Evolutionary conservation across 2,329 filamentous ascomycete genomes (phyloP), one percentile per base, ranked within the genome.

Genomic region (Alternaria ethzedia): DNA sequence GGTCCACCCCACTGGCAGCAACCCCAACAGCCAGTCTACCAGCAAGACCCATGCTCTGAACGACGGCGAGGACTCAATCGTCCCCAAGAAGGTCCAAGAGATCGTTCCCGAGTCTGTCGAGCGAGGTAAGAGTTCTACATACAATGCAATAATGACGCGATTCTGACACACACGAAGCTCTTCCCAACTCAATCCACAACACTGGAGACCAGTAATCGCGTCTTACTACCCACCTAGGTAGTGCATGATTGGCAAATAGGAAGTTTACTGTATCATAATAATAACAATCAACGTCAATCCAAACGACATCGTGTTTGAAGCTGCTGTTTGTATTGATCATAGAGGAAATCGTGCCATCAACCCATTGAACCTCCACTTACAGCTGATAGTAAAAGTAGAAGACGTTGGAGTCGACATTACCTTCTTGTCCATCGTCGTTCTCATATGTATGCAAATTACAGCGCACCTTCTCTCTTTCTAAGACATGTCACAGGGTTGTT

Each of bases 121-220:
- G 75, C 77, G 80, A 49, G 75, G 59, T 62, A 36, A 58, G 17
- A 11, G 21, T 2, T 8, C 13, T 52, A 6, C 26, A 4, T 32
- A 32, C 10, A 28, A 20, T 15, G 8, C 28, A 26, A 13, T 20
- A 6, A 47, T 17, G 17, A 20, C 9, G 3, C 15, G 2, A 12
- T 20, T 17, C 59, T 62, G 49, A 62, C 47, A 25, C 6, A 7
- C 5, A n/a, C 3, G 15, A 41, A 62, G 59, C 59, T 28, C 74
- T 84, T 4, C 82, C 82, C 30, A 81, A 84, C 60, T 65, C 67
- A 3, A 82, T 84, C 49, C 82, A 83, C 65, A 79, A 84, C 61
- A 84, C 41, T 57, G 76, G 77, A 21, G 73, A 77, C 36, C 68
- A 70, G 50, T 70, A 70, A 26, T 41, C 20, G 20, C 15, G 8